Percentiles rank a stretch among this genome's conserved stretches.
These are phyloP conservation scores for Fusarium penzigii DNA, from an alignment of 2,329 filamentous ascomycete species.

Conservation along the genomic window DNA sequence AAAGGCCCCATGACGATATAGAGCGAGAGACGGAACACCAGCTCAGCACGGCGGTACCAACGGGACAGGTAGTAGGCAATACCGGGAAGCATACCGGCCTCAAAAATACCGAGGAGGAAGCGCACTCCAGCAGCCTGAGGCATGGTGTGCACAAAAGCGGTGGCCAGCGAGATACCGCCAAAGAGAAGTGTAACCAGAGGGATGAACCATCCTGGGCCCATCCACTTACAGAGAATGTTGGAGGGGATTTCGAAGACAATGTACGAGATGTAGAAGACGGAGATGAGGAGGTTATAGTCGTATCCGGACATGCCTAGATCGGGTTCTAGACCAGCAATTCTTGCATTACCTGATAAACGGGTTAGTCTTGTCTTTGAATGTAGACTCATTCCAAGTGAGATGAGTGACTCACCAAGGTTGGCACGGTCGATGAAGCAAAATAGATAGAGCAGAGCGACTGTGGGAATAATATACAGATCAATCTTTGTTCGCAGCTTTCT, in stretches of 20 bases:
- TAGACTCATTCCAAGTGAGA: neutral
- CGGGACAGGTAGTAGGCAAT: conserved; percentile 66
- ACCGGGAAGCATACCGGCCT: conserved; percentile 65
- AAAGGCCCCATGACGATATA: conserved; percentile 68
- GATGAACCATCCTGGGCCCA: conserved; percentile 67
- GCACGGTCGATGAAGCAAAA: conserved; percentile 67
- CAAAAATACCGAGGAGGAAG: conserved; percentile 61
- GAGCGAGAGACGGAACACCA: conserved; percentile 62
- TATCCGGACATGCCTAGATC: conserved; percentile 41
- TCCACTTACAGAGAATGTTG: conserved; percentile 62
- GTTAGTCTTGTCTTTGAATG: neutral
- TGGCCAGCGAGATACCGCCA: conserved; percentile 60
- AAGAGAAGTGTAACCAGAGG: conserved; percentile 58
- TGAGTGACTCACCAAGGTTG: conserved; percentile 9
- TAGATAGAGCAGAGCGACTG: conserved; percentile 59
- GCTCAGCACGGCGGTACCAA: conserved; percentile 64
- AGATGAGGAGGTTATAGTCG: conserved; percentile 63
- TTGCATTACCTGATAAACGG: conserved; percentile 13
- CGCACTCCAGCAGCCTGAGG: conserved; percentile 53
- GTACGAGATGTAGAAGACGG: conserved; percentile 65
- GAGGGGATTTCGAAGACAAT: conserved; percentile 66
- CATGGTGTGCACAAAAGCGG: conserved; percentile 58
- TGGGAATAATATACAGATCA: conserved; percentile 59
- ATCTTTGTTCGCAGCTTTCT: conserved; percentile 53
- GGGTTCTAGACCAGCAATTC: conserved; percentile 16